These are phyloP conservation scores for Hordeum marinum DNA, from an alignment of 176 grass and related monocot genomes.

Conservation along the genomic window DNA sequence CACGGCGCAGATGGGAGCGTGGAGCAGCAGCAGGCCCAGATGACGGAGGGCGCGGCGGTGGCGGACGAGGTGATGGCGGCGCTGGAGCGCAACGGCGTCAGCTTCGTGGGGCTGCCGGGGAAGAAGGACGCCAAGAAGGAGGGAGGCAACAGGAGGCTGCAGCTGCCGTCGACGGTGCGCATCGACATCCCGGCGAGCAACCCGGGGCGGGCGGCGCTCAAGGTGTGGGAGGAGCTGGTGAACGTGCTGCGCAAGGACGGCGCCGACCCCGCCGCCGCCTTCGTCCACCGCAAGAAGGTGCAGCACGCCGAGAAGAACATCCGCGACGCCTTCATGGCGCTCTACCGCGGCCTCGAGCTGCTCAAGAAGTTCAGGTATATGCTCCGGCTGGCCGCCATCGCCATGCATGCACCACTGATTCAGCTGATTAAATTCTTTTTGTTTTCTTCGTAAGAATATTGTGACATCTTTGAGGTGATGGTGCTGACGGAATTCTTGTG, in stretches of 20 bases:
- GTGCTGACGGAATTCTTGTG: not conserved
- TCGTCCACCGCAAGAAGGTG: conserved; percentile 77
- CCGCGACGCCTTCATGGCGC: conserved; percentile 65
- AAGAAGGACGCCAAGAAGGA: conserved; percentile 67
- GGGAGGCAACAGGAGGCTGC: conserved; percentile 8
- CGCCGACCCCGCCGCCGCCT: conserved; percentile 45
- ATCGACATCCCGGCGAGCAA: conserved; percentile 89
- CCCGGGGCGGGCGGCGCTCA: conserved; percentile 52
- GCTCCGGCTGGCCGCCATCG: not conserved
- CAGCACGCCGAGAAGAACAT: conserved; percentile 97
- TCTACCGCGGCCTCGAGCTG: conserved; percentile 68
- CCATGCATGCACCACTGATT: not conserved
- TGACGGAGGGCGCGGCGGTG: conserved; percentile 48
- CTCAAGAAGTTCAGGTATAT: conserved; percentile 65
- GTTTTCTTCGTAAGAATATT: not conserved
- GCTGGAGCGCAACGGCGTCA: conserved; percentile 83
- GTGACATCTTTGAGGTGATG: not conserved
- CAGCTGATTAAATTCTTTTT: not conserved
- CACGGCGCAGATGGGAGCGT: conserved; percentile 20
- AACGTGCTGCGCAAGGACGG: conserved; percentile 82
- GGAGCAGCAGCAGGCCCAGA: conserved; percentile 28
- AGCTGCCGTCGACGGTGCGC: conserved; percentile 40
- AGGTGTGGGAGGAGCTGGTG: conserved; percentile 80
- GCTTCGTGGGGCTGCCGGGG: conserved; percentile 40
- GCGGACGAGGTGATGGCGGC: conserved; percentile 86